Evolutionary conservation across 176 grass and related monocot species (phyloP).

Genomic region (Triticum urartu): DNA sequence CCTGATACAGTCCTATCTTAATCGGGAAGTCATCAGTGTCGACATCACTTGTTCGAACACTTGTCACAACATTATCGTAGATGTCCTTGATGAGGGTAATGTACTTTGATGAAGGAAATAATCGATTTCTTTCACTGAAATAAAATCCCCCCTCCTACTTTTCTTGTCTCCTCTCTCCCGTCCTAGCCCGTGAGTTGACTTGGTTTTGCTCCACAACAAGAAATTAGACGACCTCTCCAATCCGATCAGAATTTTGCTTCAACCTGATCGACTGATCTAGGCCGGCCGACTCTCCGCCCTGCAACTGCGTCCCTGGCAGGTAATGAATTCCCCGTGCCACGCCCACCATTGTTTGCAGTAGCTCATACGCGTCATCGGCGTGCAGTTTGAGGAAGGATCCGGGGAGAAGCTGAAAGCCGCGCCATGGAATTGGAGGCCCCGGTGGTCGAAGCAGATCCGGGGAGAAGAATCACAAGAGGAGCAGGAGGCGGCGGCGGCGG

Average conservation of each 20-base stretch:
- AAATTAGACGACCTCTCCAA: background rate
- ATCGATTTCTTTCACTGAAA: background rate
- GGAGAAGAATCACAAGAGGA: background rate
- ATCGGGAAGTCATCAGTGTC: no score
- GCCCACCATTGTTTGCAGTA: background rate
- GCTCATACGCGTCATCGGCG: background rate
- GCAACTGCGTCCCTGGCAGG: background rate
- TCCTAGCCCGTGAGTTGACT: background rate
- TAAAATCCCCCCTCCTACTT: background rate
- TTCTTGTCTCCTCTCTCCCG: background rate
- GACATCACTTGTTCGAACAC: no score
- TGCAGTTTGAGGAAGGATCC: background rate
- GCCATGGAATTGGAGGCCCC: background rate
- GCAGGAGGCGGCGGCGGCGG: no score
- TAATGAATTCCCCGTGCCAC: background rate
- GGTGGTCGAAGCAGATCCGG: slow-evolving; percentile 6
- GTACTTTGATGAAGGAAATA: background rate
- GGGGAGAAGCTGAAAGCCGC: background rate
- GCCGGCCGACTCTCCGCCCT: background rate
- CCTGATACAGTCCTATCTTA: no score
- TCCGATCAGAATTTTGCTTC: background rate
- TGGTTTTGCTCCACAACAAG: background rate
- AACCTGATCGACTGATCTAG: background rate
- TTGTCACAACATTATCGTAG: no score
- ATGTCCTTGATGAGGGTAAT: no score